Percentiles rank a stretch among this genome's conserved stretches.
Conservation (phyloP, 1,284 basidiomycete species). For the Ceratobasidium sp. region DNA sequence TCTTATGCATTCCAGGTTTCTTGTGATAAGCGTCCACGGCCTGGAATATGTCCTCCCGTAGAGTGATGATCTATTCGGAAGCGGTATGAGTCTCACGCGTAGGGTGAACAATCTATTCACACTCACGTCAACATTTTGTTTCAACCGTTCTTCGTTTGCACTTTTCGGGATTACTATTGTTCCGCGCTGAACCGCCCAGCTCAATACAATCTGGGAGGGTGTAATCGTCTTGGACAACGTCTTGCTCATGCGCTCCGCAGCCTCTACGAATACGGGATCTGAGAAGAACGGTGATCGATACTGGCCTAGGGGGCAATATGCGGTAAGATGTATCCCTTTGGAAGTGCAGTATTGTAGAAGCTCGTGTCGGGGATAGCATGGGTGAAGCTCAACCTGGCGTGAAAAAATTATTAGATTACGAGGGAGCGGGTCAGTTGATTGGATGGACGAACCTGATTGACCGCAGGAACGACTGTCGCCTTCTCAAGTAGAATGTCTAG, state of each 20-base stretch:
- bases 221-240: constrained; percentile 61
- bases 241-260: constrained; percentile 59
- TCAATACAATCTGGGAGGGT: constrained; percentile 68
- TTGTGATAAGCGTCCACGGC: constrained; percentile 61
- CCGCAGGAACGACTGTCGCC: constrained; percentile 57
- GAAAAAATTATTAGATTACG: background rate
- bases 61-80: constrained; percentile 58
- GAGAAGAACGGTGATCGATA: constrained; percentile 60
- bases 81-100: constrained; percentile 28
- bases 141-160: constrained; percentile 65
- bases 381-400: constrained; percentile 68
- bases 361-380: constrained; percentile 70
- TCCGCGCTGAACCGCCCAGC: constrained; percentile 66
- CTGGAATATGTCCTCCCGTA: constrained; percentile 62
- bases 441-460: constrained; percentile 54
- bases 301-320: constrained; percentile 76
- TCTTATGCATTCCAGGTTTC: constrained; percentile 65
- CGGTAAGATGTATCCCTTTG: constrained; percentile 74
- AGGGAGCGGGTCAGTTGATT: background rate
- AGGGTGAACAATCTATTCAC: too few relatives aligned
- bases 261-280: constrained; percentile 61
- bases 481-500: constrained; percentile 51
- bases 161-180: constrained; percentile 67
- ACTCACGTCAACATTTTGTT: constrained; percentile 63
- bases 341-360: constrained; percentile 69